These are phyloP conservation scores for Septoria linicola DNA, from an alignment of 2,329 filamentous ascomycete species.

Conservation along the genomic window DNA sequence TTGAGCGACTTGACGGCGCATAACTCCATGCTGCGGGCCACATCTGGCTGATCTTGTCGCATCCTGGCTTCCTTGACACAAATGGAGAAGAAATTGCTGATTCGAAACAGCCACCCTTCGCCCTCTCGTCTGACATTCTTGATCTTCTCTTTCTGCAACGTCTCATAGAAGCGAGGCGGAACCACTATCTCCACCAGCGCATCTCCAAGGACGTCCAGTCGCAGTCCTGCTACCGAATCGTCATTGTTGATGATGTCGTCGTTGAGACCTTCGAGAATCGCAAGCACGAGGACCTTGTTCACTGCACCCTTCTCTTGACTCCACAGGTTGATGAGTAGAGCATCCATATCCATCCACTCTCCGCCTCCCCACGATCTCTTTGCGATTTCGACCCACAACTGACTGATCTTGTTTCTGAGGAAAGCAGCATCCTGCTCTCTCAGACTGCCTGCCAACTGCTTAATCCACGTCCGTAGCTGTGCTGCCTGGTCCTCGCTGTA, in stretches of 20 bases:
- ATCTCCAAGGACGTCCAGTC: constrained; percentile 80
- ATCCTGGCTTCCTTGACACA: constrained; percentile 57
- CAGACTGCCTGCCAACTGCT: constrained; percentile 73
- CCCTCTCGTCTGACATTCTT: constrained; percentile 71
- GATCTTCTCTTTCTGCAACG: constrained; percentile 64
- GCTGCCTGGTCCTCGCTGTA: constrained; percentile 67
- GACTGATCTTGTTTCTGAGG: constrained; percentile 87
- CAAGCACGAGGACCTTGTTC: constrained; percentile 84
- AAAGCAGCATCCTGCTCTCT: constrained; percentile 73
- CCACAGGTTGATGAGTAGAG: constrained; percentile 79
- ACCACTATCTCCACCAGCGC: constrained; percentile 94
- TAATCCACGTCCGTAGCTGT: constrained; percentile 71
- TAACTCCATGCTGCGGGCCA: constrained; percentile 50
- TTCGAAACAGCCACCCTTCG: constrained; percentile 83
- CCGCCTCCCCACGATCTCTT: constrained; percentile 83
- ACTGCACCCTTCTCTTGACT: constrained; percentile 48
- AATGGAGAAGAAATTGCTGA: constrained; percentile 70
- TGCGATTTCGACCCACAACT: constrained; percentile 91
- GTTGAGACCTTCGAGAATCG: constrained; percentile 84
- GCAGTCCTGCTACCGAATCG: constrained; percentile 78
- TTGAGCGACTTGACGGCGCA: constrained; percentile 76
- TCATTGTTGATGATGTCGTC: constrained; percentile 91
- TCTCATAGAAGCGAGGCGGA: constrained; percentile 68
- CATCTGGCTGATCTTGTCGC: constrained; percentile 51
- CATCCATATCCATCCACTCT: constrained; percentile 94